Evolutionary conservation across 169 alveolate genomes (phyloP).

Genomic region (Perkinsus olseni): DNA sequence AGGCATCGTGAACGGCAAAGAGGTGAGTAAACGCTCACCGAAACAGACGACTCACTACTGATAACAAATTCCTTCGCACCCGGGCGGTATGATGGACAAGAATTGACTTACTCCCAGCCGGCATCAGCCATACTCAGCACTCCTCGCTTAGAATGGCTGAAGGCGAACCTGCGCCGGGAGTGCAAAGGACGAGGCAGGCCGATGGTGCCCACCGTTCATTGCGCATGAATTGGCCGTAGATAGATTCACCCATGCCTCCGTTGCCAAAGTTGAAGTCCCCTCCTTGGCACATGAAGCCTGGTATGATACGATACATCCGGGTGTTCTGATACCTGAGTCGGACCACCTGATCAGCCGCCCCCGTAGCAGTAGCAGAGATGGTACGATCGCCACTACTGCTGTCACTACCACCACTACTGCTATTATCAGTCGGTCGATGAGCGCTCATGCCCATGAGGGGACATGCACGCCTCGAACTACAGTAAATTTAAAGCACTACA

Average conservation of each 20-base stretch:
- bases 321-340: constrained; percentile 38
- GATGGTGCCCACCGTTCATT: constrained; percentile 47
- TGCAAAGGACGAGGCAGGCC: no score
- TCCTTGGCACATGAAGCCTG: constrained; percentile 69
- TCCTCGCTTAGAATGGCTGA: constrained; percentile 46
- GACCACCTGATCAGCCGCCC: no score
- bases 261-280: constrained; percentile 69
- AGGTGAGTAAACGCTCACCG: no score
- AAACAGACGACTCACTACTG: not conserved
- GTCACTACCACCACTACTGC: no score
- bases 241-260: constrained; percentile 65
- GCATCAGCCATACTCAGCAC: not conserved
- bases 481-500: no score
- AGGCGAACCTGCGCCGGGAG: not conserved
- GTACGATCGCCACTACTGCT: no score
- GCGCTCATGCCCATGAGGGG: no score
- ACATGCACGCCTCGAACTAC: no score
- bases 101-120: not conserved
- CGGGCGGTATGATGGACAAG: no score
- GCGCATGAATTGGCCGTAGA: constrained; percentile 62
- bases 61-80: not conserved
- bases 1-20: no score
- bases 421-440: no score
- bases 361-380: no score
- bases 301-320: constrained; percentile 56